phyloP scores from a whole-genome alignment of 1,284 basidiomycete species.

The Pyrrhoderma noxium region DNA sequence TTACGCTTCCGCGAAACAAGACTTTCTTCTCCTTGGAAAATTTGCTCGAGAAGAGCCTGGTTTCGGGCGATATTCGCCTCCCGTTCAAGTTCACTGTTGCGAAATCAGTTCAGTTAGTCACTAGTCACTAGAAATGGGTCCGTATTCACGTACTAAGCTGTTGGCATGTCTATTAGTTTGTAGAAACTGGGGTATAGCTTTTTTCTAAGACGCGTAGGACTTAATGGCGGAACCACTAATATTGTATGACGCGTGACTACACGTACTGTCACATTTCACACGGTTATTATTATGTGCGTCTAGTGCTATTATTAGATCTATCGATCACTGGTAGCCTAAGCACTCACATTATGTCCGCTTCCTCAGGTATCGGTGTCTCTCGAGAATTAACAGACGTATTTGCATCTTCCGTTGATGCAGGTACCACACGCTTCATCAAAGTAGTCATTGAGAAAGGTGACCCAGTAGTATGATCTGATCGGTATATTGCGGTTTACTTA shows the following conservation, averaged over 20 bases:
- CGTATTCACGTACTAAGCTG: constrained; percentile 40
- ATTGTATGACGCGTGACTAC: neutral
- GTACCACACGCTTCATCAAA: constrained; percentile 61
- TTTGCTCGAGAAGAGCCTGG: constrained; percentile 58
- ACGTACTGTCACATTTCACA: constrained; percentile 5
- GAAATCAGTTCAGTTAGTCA: neutral
- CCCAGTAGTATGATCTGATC: constrained; percentile 17
- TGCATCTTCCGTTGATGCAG: constrained; percentile 42
- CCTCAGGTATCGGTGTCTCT: constrained; percentile 41
- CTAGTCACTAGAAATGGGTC: neutral
- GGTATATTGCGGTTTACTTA: constrained; percentile 1
- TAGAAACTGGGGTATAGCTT: neutral
- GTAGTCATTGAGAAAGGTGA: constrained; percentile 66
- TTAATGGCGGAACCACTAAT: neutral
- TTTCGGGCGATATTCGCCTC: constrained; percentile 75
- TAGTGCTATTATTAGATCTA: neutral
- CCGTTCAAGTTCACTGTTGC: constrained; percentile 60
- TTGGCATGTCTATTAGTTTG: constrained; percentile 20
- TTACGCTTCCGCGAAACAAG: constrained; percentile 26
- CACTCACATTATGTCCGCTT: constrained; percentile 49
- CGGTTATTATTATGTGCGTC: neutral
- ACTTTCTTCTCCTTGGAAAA: constrained; percentile 46
- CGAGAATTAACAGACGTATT: constrained; percentile 36
- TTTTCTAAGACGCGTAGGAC: neutral
- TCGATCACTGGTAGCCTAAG: neutral